phyloP scores from a whole-genome alignment of 768 basidiomycete species.

The Suillus plorans region DNA sequence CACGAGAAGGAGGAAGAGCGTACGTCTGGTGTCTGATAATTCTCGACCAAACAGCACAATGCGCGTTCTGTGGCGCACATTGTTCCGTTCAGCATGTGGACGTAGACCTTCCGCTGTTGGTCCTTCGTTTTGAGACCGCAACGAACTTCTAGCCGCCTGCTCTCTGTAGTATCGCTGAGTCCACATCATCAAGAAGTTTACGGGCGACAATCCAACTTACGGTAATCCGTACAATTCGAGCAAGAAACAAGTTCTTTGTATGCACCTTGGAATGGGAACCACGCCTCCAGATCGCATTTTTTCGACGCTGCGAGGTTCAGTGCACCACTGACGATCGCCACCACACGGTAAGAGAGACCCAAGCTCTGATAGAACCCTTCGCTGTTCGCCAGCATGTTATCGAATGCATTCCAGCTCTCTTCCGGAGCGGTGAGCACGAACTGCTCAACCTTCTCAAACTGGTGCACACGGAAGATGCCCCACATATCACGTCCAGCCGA shows the following conservation, averaged over 20 bases:
- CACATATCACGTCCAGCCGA: constrained; percentile 97
- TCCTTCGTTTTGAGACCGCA: constrained; percentile 91
- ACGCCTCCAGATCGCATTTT: constrained; percentile 97
- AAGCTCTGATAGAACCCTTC: constrained; percentile 98
- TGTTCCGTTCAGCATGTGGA: constrained; percentile 99
- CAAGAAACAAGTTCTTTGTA: constrained; percentile 98
- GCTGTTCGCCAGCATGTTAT: constrained; percentile 84
- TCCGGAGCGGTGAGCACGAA: constrained; percentile 94
- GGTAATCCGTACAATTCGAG: constrained; percentile 99
- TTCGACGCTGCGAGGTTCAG: constrained; percentile 96
- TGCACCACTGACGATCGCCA: constrained; percentile 94
- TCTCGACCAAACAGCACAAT: constrained; percentile 96
- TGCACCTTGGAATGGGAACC: constrained; percentile 96
- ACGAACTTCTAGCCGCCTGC: constrained; percentile 87
- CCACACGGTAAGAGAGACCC: constrained; percentile 87
- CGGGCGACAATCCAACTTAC: constrained; percentile 48
- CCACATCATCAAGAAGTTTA: not conserved
- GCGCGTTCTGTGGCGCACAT: constrained; percentile 97
- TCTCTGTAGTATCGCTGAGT: constrained; percentile 53
- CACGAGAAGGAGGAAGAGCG: constrained; percentile 25
- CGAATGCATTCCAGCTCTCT: constrained; percentile 93
- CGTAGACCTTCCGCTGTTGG: constrained; percentile 89
- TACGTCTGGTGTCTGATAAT: constrained; percentile 95
- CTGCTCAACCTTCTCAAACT: constrained; percentile 99
- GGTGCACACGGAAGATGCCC: constrained; percentile 99